Evolutionary conservation across 345 rosid species (phyloP).

Genomic region (Bruguiera sexangula): DNA sequence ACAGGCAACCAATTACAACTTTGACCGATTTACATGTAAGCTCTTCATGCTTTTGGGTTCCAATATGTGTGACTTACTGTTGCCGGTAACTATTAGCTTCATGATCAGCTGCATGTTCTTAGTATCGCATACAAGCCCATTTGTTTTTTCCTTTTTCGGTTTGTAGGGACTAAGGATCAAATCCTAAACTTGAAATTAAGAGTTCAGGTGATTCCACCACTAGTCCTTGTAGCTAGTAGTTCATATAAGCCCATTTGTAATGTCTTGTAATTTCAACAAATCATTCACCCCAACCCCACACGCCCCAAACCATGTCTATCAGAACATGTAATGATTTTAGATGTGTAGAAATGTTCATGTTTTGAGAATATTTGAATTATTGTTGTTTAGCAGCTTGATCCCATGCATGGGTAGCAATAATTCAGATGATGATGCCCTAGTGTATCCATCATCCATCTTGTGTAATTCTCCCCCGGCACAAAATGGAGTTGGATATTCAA

Average conservation of each 20-base stretch:
- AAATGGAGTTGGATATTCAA: neutral
- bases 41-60: too few relatives aligned
- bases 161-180: too few relatives aligned
- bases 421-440: neutral
- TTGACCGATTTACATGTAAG: neutral
- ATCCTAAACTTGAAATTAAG: too few relatives aligned
- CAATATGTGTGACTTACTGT: neutral
- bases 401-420: slow-evolving; percentile 1
- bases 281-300: too few relatives aligned
- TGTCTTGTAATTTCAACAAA: too few relatives aligned
- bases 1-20: neutral
- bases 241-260: too few relatives aligned
- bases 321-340: neutral
- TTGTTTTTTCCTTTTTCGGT: too few relatives aligned
- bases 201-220: too few relatives aligned
- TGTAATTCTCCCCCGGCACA: neutral
- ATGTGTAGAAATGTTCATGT: neutral
- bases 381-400: slow-evolving; percentile 18
- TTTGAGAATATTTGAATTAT: neutral
- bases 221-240: too few relatives aligned
- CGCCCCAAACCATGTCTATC: too few relatives aligned
- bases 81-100: neutral
- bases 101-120: neutral
- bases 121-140: too few relatives aligned
- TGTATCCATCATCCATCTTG: neutral